A percentile compares a stretch with the other conserved stretches of the same genome.
These are phyloP conservation scores for Draba incana DNA, from an alignment of 345 rosid species.

Conservation along the genomic window DNA sequence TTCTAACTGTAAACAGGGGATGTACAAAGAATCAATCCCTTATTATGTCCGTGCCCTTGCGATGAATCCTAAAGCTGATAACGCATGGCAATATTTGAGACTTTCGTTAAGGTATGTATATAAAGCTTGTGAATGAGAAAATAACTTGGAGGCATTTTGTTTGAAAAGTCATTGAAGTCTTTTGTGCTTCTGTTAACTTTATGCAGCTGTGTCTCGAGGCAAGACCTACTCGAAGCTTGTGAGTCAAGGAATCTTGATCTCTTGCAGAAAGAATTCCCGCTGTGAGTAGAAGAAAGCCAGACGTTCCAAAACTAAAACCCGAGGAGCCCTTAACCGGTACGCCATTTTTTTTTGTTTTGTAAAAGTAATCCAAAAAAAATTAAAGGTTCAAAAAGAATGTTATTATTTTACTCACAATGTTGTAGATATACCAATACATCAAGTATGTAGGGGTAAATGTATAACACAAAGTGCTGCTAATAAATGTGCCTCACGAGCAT, in stretches of 20 bases:
- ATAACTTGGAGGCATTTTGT: neutral
- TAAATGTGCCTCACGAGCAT: conserved; percentile 4
- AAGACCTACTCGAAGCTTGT: conserved; percentile 87
- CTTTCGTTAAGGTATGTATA: conserved; percentile 80
- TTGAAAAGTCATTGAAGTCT: neutral
- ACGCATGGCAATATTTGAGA: conserved; percentile 97
- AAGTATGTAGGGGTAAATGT: conserved; percentile 20
- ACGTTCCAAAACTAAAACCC: neutral
- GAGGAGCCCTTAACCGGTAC: conserved; percentile 14
- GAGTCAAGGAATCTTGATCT: conserved; percentile 90
- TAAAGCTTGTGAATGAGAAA: conserved; percentile 9
- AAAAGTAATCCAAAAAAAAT: conserved; percentile 8
- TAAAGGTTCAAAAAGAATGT: neutral
- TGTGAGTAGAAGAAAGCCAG: conserved; percentile 45
- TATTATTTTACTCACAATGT: neutral
- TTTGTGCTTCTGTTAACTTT: neutral
- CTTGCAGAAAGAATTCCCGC: conserved; percentile 88
- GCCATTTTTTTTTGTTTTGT: conserved; percentile 18
- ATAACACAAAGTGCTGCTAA: neutral
- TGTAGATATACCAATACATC: conserved; percentile 25
- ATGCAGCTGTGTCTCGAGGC: conserved; percentile 80
- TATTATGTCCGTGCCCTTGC: conserved; percentile 97
- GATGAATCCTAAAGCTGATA: conserved; percentile 99
- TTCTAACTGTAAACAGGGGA: conserved; percentile 53
- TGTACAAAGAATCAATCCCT: conserved; percentile 87